phyloP scores from a whole-genome alignment of 192 early-diverging fungal species.

The Podila epigama region DNA sequence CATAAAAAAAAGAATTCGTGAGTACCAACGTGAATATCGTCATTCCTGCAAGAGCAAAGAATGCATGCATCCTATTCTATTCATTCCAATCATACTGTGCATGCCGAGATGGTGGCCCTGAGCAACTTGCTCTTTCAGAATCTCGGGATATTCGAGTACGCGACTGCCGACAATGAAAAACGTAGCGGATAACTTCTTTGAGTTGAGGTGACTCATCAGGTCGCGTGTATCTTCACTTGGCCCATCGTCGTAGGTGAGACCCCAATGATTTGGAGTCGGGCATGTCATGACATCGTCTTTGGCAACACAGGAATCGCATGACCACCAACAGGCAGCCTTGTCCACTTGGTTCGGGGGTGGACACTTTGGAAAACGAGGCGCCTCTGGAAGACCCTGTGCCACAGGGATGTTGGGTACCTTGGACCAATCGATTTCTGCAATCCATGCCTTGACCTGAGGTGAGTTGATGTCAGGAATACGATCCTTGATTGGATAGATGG shows the following conservation, averaged over 20 bases:
- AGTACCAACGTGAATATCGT: not conserved
- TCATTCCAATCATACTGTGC: constrained; percentile 52
- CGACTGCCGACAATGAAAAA: constrained; percentile 60
- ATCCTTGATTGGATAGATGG: constrained; percentile 28
- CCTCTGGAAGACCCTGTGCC: constrained; percentile 11
- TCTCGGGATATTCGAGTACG: constrained; percentile 57
- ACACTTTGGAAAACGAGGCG: constrained; percentile 37
- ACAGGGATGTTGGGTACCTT: constrained; percentile 45
- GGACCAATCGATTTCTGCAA: constrained; percentile 41
- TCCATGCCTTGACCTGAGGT: constrained; percentile 39
- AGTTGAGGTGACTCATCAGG: constrained; percentile 48
- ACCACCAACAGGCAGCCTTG: constrained; percentile 49
- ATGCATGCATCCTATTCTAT: not conserved
- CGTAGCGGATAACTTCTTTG: constrained; percentile 27
- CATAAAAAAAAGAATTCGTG: not conserved
- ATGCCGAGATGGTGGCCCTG: constrained; percentile 57
- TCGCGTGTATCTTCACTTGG: constrained; percentile 41
- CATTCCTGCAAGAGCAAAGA: not conserved
- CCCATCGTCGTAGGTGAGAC: constrained; percentile 57
- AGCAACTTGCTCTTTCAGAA: constrained; percentile 38
- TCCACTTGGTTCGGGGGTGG: constrained; percentile 25
- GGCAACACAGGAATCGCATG: constrained; percentile 50
- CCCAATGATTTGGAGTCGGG: constrained; percentile 52
- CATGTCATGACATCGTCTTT: constrained; percentile 49
- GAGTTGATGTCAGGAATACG: constrained; percentile 45